Base-by-base conservation (phyloP, 1,139 yeast genomes). In the Candida dubliniensis region DNA sequence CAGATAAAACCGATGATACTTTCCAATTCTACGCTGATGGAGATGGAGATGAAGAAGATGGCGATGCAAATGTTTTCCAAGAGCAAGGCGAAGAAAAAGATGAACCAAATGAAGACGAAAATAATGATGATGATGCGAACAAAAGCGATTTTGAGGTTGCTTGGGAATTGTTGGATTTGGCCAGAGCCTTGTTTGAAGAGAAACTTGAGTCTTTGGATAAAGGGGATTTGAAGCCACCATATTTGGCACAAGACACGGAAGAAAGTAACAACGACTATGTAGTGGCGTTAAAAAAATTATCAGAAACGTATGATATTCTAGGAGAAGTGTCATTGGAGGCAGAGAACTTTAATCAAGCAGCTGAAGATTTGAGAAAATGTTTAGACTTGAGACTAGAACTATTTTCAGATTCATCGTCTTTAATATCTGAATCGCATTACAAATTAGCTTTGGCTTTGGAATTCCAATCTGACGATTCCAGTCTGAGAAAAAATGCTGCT, bases 271-370 rank as follows among this genome's bases (percentile, higher is more conserved):
- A 72, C 47, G 66, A 65, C 35, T 63, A 61, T 43, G 63, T 73
- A 8, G 65, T 61, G 25, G 53, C 71, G 32, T 67, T 74, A 46
- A 71, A 74, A 53, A 84, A 81, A 53, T 69, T 91, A 29, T 82
- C 95, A 0, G 95, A 88, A 47, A 80, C 85, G 0, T 86, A 82
- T 58, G 95, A 87, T 58, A 64, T 91, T 8, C 71, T 90, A 15
- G 98, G 98, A 18, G 98, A 93, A 60, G 87, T 91, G 6, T 85
- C 96, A 0, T 69, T 90, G 34, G 97, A 90, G 59, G 82, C 91
- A 2, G 91, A 90, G 54, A 87, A 88, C 62, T 88, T 88, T 59
- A 66, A 70, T 11, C 96, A 88, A 61, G 87, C 96, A 0, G 79
- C 84, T 0, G 69, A 66, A 23, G 96, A 90, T 60, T 77, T 87